Evolutionary conservation across 2,329 filamentous ascomycete genomes (phyloP), one percentile per base, ranked within the genome.

Genomic region (Cordyceps cicadae): DNA sequence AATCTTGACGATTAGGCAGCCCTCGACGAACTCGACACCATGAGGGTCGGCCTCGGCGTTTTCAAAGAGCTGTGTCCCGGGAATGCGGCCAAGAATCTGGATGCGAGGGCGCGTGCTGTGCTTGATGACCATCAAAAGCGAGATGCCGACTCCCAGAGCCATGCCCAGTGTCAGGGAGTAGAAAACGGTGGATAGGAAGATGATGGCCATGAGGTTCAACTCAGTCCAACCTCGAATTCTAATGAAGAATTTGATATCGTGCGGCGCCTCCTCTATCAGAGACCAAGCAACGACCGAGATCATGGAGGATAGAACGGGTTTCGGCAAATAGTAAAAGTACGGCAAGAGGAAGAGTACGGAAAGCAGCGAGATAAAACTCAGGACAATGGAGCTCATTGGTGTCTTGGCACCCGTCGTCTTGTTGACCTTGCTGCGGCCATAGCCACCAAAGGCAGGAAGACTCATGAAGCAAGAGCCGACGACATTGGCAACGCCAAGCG

Each of bases 271-370:
- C 77, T 99, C 94, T 63, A 97, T 89, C 7, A 99, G 82, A 21
- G 92, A 94, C 77, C 88, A 96, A 21, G 94, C 94, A 29, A 99
- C 93, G 2, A 97, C 93, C 15, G 89, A 92, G 63, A 99, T 96
- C 85, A 97, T 94, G 19, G 93, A 84, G 19, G 87, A 96, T 21
- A 99, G 82, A 1, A 97, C 92, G 5, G 90, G 90, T 88, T 96
- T 97, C 87, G 94, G 94, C 52, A 99, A 82, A 71, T 92, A 97
- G 76, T 96, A 95, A 67, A 99, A 93, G 71, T 92, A 95, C 0
- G 93, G 92, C 32, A 97, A 77, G 51, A 97, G 77, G 69, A 91
- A 94, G 46, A 91, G 70, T 52, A 96, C 87, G 69, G 87, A 90
- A 53, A 95, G 74, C 24, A 97, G 77, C 0, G 93, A 90, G 67